Base-by-base conservation (phyloP, 2,329 filamentous ascomycete genomes). In the Fusarium coffeatum region DNA sequence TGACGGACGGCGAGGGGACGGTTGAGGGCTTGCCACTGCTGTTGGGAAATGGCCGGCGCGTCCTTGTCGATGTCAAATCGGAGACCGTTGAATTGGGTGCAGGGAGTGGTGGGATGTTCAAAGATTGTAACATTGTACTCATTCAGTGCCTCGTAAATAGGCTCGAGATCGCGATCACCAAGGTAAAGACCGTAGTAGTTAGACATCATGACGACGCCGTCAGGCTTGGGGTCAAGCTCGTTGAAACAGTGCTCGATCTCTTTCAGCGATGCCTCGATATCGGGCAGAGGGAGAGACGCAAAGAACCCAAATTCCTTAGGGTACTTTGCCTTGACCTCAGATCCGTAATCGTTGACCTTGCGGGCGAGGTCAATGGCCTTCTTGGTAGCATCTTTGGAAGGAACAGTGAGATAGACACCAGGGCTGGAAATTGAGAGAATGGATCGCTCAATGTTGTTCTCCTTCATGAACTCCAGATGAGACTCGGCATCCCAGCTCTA, bases 11-110 rank as follows among this genome's bases (percentile, higher is more conserved):
- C 45, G 3, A 64, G 13, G 15, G 61, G 61, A 9, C 61, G 45
- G 46, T 64, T 64, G 1, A 64, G 51, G 28, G 61, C 61, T n/a
- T 64, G 61, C 61, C 61, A 64, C 1, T 64, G 45, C n/a, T 64
- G 51, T 5, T 64, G 45, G 1, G 61, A 42, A 2, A 65, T 51
- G 2, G 59, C 2, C 0, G 59, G 59, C 5, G 61, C 40, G 1
- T 3, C 16, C 15, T 59, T 50, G 27, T 65, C 13, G 4, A 64
- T 64, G 2, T 65, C 40, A 8, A 51, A 64, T 2, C 53, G 25
- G 13, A 64, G 3, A 15, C 42, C 23, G 3, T 64, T 64, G 25
- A 51, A 64, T n/a, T 64, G 51, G 9, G 61, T 64, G 22, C 61
- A 64, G 9, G 61, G 60, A 1, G 61, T 64, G 0, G 59, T 64